Evolutionary conservation across 345 rosid species (phyloP).

Genomic region (Aquilaria yunnanensis): DNA sequence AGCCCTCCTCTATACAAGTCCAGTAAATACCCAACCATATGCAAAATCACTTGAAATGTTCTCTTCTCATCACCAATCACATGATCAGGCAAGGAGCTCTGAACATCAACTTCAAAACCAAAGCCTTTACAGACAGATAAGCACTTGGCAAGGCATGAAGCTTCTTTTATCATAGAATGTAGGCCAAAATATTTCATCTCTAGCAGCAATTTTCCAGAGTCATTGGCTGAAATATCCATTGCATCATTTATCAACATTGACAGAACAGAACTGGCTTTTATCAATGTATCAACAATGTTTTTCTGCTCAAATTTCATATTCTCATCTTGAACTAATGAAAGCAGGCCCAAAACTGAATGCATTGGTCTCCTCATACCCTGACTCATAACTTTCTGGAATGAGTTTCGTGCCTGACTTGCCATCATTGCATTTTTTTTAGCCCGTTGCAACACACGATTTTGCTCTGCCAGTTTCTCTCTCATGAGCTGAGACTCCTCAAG

Average conservation of each 20-base stretch:
- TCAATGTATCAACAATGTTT: conserved; percentile 58
- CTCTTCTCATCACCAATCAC: conserved; percentile 85
- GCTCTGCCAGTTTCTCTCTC: conserved; percentile 77
- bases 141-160: conserved; percentile 81
- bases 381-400: conserved; percentile 96
- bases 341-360: conserved; percentile 87
- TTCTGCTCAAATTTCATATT: conserved; percentile 56
- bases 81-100: conserved; percentile 62
- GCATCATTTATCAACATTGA: conserved; percentile 74
- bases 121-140: conserved; percentile 65
- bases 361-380: conserved; percentile 94
- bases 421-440: conserved; percentile 85
- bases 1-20: conserved; percentile 49
- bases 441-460: conserved; percentile 66
- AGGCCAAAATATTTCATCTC: conserved; percentile 64
- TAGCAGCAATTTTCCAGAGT: conserved; percentile 58
- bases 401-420: conserved; percentile 89
- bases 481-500: conserved; percentile 89
- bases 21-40: conserved; percentile 79
- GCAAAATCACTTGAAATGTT: conserved; percentile 87
- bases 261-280: conserved; percentile 65
- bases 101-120: conserved; percentile 59
- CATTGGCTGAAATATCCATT: conserved; percentile 69
- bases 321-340: conserved; percentile 67
- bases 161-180: conserved; percentile 74